Evolutionary conservation across 2,329 filamentous ascomycete genomes (phyloP), one percentile per base, ranked within the genome.

Genomic region (Colletotrichum cuscutae): DNA sequence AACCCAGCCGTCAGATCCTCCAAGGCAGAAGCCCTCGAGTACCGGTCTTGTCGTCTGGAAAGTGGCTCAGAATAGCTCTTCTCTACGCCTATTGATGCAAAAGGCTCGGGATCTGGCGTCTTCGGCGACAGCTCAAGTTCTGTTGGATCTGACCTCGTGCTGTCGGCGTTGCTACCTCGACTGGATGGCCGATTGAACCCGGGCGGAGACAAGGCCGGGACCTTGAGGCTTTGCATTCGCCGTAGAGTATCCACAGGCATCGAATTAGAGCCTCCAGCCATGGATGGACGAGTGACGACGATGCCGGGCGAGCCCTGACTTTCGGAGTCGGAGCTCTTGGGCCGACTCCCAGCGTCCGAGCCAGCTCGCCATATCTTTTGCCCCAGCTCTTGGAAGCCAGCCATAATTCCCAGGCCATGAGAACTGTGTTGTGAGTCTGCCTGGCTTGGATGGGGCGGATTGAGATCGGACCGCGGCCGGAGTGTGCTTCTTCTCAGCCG

Each of bases 401-500:
- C 52, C 1, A 66, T 15, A 1, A 73, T 57, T 5, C 71, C 68
- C 1, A 73, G 52, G 1, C 71, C 71, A 19, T 15, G 35, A 11
- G 37, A 70, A 37, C 46, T 63, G 6, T 57, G 42, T 13, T 64
- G 54, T 0, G 66, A 57, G 5, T 65, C 66, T 28, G 65, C 42
- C 9, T 24, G 46, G 9, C 1, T 11, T 13, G 28, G 56, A 1
- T 28, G 57, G 0, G 58, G 22, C 5, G 53, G 12, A 5, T n/a
- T 22, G 5, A 60, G 67, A 9, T 72, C 67, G 5, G 57, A 66
- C 3, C n/a, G 13, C 5, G 57, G 61, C 3, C 42, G 58, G 2
- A 72, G 46, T 1, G 80, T 77, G 7, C 79, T 77, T 1, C 77
- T 78, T 35, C 79, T 86, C 19, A 92, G 74, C 13, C 90, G 82